phyloP scores from a whole-genome alignment of 2,329 filamentous ascomycete genomes.

The Biscogniauxia marginata region DNA sequence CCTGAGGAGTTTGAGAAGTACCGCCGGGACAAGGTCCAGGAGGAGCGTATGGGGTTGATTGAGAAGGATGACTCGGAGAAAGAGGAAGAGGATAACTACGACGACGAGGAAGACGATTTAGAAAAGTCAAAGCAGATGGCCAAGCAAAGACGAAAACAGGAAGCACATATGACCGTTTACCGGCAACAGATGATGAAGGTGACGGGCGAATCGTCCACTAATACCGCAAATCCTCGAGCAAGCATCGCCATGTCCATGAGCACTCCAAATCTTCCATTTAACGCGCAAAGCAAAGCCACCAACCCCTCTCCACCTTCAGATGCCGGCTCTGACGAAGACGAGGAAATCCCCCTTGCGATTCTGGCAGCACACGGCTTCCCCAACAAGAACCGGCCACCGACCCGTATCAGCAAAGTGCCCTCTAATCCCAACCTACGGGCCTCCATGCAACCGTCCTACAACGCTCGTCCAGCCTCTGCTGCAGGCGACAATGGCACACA shows the following conservation, averaged over 20 bases:
- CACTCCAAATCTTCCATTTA: conserved; percentile 55
- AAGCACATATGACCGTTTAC: conserved; percentile 86
- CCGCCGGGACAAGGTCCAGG: conserved; percentile 69
- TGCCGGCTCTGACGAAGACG: conserved; percentile 76
- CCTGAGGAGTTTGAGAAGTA: conserved; percentile 83
- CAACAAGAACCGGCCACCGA: conserved; percentile 71
- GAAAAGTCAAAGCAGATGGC: conserved; percentile 73
- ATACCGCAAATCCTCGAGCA: conserved; percentile 49
- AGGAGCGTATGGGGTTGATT: conserved; percentile 43
- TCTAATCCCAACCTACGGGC: conserved; percentile 72
- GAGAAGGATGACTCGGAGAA: conserved; percentile 41
- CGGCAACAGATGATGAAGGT: conserved; percentile 97
- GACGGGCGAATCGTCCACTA: conserved; percentile 66
- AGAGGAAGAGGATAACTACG: conserved; percentile 52
- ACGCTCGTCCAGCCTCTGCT: conserved; percentile 55
- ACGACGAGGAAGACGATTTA: conserved; percentile 71
- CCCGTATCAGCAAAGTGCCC: conserved; percentile 59
- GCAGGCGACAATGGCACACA: conserved; percentile 47
- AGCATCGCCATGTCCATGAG: conserved; percentile 58
- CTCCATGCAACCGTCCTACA: conserved; percentile 45
- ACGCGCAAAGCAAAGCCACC: conserved; percentile 34
- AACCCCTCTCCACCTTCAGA: conserved; percentile 41
- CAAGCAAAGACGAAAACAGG: conserved; percentile 80
- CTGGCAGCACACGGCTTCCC: conserved; percentile 88
- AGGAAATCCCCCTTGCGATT: conserved; percentile 84